phyloP scores from a whole-genome alignment of 257 asterid species.

The Capsicum pubescens region DNA sequence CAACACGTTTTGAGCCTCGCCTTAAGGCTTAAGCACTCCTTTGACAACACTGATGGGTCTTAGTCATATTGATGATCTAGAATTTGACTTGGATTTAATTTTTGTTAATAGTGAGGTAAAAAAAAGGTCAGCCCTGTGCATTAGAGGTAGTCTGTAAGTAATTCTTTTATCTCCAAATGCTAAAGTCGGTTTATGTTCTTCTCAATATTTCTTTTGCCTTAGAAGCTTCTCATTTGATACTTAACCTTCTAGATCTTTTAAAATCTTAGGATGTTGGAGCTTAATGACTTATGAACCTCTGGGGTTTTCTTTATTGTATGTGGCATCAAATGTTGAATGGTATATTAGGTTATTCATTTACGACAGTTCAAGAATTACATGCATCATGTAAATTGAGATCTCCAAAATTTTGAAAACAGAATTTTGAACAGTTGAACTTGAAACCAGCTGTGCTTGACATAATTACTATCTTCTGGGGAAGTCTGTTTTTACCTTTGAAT shows the following conservation, averaged over 20 bases:
- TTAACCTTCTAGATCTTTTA: not conserved
- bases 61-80: not conserved
- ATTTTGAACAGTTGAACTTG: not conserved
- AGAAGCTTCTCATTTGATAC: constrained; percentile 18
- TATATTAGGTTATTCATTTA: not conserved
- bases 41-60: no score
- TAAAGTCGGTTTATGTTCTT: not conserved
- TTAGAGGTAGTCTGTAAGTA: not conserved
- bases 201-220: not conserved
- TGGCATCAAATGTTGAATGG: not conserved
- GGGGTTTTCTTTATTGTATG: not conserved
- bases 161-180: not conserved
- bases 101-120: not conserved
- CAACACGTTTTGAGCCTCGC: no score
- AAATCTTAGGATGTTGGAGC: not conserved
- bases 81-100: constrained; percentile 17
- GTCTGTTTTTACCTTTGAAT: not conserved
- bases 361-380: not conserved
- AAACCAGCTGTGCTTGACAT: not conserved
- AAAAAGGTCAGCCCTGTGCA: not conserved
- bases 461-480: not conserved
- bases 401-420: not conserved
- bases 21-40: no score
- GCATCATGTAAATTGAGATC: not conserved
- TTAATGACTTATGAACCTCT: not conserved